Base-by-base conservation (phyloP, 805 yeast species). In the Saturnispora gosingensis region DNA sequence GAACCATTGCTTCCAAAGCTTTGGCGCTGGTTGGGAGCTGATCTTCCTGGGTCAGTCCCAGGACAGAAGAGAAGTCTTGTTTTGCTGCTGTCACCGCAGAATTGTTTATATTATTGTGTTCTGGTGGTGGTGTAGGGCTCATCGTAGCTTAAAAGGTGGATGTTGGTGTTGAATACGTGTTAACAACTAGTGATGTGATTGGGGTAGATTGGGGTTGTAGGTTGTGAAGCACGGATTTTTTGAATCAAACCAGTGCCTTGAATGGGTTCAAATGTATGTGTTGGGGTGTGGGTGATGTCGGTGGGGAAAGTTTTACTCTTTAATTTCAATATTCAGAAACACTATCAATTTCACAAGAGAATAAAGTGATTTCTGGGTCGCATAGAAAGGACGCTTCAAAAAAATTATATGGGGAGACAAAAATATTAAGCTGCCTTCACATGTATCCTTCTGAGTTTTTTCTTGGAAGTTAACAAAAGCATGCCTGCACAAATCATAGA, bases 401-500 rank as follows among this genome's bases (percentile, higher is more conserved):
- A 30, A 30, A 30, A 11, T 30, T 11, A 30, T 30, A 11, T 30
- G 34, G 34, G 34, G 34, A 30, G 34, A 11, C 15, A 10, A 30
- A 30, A 13, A 30, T 30, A 30, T 13, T 30, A 2, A 13, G 15
- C 15, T 8, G 7, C 18, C 42, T 25, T 38, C 42, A 38, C 42
- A 38, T 38, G 42, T 38, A 18, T 8, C 8, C 2, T 9, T 9
- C 22, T 8, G 24, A 8, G 13, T 16, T 18, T 20, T 22, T 24
- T 30, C 11, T 11, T 30, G 11, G 13, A 40, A 40, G 9, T 18
- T 10, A 18, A 25, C 3, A 15, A 7, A n/a, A 48, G n/a, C 13
- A 67, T 65, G 68, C 45, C 62, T 20, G 71, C 68, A 22, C 54
- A 63, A 46, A 58, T 70, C 39, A 79, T 83, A 42, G 85, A 83